These are phyloP conservation scores for Boechera retrofracta DNA, from an alignment of 345 rosid species.

Conservation along the genomic window DNA sequence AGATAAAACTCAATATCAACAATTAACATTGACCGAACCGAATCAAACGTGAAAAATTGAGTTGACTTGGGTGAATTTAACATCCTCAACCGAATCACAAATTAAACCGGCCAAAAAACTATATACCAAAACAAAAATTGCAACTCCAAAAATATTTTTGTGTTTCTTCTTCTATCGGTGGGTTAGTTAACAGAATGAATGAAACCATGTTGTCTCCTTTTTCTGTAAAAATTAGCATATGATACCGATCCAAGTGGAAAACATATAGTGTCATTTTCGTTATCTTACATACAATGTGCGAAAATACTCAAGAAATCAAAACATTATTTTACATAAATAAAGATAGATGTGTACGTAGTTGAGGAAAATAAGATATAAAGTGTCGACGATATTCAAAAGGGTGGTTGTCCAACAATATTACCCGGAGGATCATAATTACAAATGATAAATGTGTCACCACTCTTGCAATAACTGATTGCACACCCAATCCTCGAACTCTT, in stretches of 20 bases:
- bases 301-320: not conserved
- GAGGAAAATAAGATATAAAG: not conserved
- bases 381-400: constrained; percentile 50
- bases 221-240: not conserved
- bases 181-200: not conserved
- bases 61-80: not conserved
- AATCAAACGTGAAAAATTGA: not conserved
- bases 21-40: not conserved
- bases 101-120: not conserved
- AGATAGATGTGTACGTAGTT: not conserved
- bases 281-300: not conserved
- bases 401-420: constrained; percentile 63
- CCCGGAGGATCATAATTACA: constrained; percentile 77
- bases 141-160: not conserved
- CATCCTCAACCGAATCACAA: not conserved
- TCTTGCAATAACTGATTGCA: constrained; percentile 50
- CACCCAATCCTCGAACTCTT: constrained; percentile 63
- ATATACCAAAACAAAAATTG: not conserved
- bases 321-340: not conserved
- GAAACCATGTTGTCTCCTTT: not conserved
- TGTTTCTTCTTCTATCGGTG: not conserved
- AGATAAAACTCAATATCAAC: not conserved
- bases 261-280: not conserved
- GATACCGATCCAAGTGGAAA: not conserved
- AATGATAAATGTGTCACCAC: constrained; percentile 58